Percentiles rank a stretch among this genome's conserved stretches.
Evolutionary conservation across 2,329 filamentous ascomycete species (phyloP).

Genomic region (Lasiodiplodia citricola): DNA sequence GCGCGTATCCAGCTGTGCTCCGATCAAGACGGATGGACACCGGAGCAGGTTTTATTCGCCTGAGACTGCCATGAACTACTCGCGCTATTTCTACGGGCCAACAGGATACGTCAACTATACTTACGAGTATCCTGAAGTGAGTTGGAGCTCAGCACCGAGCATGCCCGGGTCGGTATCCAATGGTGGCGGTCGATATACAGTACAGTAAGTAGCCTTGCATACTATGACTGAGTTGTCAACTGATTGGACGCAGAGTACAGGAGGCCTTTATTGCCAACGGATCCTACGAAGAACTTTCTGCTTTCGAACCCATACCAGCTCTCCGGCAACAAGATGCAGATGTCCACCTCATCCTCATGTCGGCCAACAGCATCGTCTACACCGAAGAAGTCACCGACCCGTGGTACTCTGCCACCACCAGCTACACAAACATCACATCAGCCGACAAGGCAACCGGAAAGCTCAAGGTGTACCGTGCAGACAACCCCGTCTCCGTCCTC

Average conservation of each 20-base stretch:
- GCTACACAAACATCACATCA: background rate
- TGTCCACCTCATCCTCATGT: conserved; percentile 38
- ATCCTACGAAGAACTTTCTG: background rate
- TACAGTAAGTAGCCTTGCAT: background rate
- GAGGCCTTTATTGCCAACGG: background rate
- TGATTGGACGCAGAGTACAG: background rate
- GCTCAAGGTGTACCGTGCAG: background rate
- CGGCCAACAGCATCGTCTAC: conserved; percentile 36
- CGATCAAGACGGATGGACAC: background rate
- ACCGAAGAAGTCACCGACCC: conserved; percentile 27
- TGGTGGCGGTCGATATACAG: background rate
- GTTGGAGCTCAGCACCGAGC: background rate
- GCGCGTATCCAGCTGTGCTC: background rate
- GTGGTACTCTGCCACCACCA: background rate
- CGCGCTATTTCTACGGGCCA: background rate
- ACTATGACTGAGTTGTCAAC: no score
- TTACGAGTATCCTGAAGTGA: background rate
- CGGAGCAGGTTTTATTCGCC: background rate
- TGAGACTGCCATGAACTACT: background rate
- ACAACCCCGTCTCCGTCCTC: conserved; percentile 21
- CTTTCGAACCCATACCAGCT: conserved; percentile 32
- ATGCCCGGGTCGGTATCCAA: accelerated
- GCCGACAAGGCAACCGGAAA: background rate
- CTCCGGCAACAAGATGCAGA: conserved; percentile 39
- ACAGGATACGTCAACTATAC: background rate